Evolutionary conservation across 345 rosid species (phyloP).

Genomic region (Moricandia moricandioides): DNA sequence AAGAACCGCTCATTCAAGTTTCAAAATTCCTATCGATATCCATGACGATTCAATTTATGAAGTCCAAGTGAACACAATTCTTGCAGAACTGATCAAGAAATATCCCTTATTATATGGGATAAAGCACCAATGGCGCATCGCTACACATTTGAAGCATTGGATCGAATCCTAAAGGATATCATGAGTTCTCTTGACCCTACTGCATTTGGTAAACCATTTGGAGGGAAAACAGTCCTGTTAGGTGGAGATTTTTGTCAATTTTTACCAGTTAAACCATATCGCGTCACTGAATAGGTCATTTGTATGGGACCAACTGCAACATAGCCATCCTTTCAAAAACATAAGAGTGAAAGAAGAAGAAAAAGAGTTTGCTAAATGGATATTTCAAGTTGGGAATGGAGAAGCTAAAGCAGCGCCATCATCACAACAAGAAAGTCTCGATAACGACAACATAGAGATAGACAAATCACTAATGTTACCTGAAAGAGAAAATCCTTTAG

Average conservation of each 20-base stretch:
- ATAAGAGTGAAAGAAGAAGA: neutral
- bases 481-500: neutral
- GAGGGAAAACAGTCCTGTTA: neutral
- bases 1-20: neutral
- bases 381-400: neutral
- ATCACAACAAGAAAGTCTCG: neutral
- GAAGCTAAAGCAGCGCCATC: neutral
- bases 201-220: neutral
- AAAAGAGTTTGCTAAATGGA: neutral
- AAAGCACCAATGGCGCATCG: neutral
- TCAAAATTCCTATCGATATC: neutral
- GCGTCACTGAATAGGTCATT: neutral
- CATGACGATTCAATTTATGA: neutral
- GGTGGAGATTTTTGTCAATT: neutral
- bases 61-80: neutral
- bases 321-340: neutral
- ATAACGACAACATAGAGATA: neutral
- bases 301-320: neutral
- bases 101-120: neutral
- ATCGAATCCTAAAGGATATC: neutral
- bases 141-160: neutral
- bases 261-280: neutral
- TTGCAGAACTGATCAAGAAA: neutral
- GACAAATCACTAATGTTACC: neutral
- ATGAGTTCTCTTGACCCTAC: neutral